Evolutionary conservation across 2,329 filamentous ascomycete species (phyloP), one percentile per base, ranked within the genome.

Genomic region (Helotiales sp.): DNA sequence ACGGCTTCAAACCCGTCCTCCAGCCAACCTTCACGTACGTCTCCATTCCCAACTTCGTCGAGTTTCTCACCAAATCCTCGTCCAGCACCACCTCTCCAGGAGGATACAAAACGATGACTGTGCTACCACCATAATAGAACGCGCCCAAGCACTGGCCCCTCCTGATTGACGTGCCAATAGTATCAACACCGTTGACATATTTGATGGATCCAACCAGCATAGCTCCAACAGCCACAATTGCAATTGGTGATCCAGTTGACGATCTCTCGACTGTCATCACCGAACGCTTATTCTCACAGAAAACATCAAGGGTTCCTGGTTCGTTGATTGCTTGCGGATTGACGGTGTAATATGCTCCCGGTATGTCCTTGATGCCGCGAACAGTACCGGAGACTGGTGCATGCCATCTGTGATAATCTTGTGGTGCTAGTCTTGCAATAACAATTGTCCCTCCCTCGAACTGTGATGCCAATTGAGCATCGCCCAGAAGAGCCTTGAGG

Each of bases 341-440:
- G 25, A 78, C 75, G 38, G 75, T 70, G 53, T 77, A 78, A 58
- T 77, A 77, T 46, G 75, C 72, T 0, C 76, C 76, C 0, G 74
- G 73, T 15, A 78, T 72, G 9, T 71, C 70, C 48, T 70, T 70
- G 52, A 72, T 74, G 58, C 67, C 64, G 58, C 69, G 72, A 1
- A 78, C 66, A 2, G 52, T 72, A 1, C 77, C 76, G 0, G 66
- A 67, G 2, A 78, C 74, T 2, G 76, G 77, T 2, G 71, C 72
- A 65, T 78, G 76, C 59, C 74, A 79, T 4, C 76, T 71, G 61
- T 79, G 76, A 58, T 78, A 78, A 62, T 78, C 75, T 67, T 78
- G 76, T 10, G 75, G 75, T 25, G 70, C 73, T 2, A 79, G 64
- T 4, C 74, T 70, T 55, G 76, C 77, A 54, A 73, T 76, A 5